Conservation (phyloP, 805 yeast genomes). For the Hanseniaspora singularis region DNA sequence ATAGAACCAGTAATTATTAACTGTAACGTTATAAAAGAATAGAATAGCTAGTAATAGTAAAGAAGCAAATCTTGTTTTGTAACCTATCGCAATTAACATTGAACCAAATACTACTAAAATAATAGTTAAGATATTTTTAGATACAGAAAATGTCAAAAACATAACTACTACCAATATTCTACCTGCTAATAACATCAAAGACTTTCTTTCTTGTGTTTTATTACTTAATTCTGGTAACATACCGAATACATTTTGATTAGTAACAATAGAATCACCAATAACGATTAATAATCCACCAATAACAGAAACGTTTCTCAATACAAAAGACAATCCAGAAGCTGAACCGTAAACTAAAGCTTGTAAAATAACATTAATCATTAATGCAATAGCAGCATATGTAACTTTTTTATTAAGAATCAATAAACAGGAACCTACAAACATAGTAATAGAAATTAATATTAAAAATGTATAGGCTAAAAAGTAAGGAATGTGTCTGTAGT, state of each 20-base stretch:
- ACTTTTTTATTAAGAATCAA: constrained; percentile 41
- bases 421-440: constrained; percentile 61
- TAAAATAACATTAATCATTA: constrained; percentile 56
- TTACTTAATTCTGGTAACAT: constrained; percentile 42
- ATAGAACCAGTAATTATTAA: constrained; percentile 83
- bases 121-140: constrained; percentile 59
- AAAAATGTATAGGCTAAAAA: constrained; percentile 68
- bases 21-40: constrained; percentile 59
- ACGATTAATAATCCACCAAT: constrained; percentile 87
- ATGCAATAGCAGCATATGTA: constrained; percentile 55
- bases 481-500: constrained; percentile 66
- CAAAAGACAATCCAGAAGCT: constrained; percentile 65
- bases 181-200: constrained; percentile 77
- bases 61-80: constrained; percentile 84
- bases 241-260: constrained; percentile 48
- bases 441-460: constrained; percentile 46
- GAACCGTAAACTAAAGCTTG: constrained; percentile 88
- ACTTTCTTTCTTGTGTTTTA: constrained; percentile 51
- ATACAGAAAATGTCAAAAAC: constrained; percentile 72
- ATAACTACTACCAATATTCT: constrained; percentile 72
- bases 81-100: constrained; percentile 75
- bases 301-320: constrained; percentile 76
- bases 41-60: constrained; percentile 53
- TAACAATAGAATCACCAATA: constrained; percentile 71
- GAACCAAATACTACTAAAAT: constrained; percentile 59